Evolutionary conservation across 345 rosid species (phyloP).

Genomic region (Kandelia obovata): DNA sequence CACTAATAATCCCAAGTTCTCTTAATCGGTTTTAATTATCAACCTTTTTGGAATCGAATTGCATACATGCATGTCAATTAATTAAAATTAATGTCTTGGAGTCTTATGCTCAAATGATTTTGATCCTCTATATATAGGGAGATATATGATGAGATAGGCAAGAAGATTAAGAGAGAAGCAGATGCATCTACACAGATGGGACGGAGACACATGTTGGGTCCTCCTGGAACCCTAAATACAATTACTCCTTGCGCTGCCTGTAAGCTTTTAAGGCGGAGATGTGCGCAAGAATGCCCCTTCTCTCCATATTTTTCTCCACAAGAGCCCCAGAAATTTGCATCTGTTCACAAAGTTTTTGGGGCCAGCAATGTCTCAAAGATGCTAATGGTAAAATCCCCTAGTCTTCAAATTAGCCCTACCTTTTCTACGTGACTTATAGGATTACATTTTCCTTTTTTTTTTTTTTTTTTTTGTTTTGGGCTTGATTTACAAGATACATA

Average conservation of each 20-base stretch:
- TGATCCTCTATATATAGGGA: conserved; percentile 39
- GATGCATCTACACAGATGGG: conserved; percentile 62
- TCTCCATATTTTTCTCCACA: conserved; percentile 96
- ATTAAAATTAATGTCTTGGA: not conserved
- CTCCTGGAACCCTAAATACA: conserved; percentile 78
- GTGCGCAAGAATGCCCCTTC: conserved; percentile 97
- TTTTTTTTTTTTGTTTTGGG: not conserved
- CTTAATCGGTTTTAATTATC: no score
- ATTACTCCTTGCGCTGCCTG: conserved; percentile 98
- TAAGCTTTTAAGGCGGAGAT: conserved; percentile 82
- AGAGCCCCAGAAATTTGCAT: conserved; percentile 90
- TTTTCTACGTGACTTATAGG: not conserved
- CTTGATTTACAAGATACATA: no score
- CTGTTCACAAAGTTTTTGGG: conserved; percentile 93
- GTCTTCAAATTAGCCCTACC: not conserved
- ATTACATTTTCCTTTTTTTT: not conserved
- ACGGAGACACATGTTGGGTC: conserved; percentile 77
- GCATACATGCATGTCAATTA: no score
- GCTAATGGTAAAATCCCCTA: conserved; percentile 55
- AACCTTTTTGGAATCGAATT: no score
- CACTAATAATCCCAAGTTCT: not conserved
- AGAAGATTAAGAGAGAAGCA: conserved; percentile 78
- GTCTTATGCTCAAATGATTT: not conserved
- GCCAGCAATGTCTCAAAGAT: conserved; percentile 98
- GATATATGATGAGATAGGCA: conserved; percentile 79